Evolutionary conservation across 2,329 filamentous ascomycete genomes (phyloP), one percentile per base, ranked within the genome.

Genomic region (Myriangium duriaei): DNA sequence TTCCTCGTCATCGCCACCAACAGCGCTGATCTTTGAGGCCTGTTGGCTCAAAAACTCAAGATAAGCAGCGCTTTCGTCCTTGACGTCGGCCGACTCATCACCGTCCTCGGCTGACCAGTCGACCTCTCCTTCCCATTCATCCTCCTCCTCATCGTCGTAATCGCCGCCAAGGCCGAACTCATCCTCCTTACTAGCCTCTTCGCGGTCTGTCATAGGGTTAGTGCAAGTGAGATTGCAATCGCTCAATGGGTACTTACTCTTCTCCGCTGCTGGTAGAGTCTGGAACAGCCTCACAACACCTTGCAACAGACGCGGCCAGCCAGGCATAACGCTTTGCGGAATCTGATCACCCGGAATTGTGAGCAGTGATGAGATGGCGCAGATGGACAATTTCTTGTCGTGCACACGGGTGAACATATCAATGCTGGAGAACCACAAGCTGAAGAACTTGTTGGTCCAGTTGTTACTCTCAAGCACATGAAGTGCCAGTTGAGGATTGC

Each of bases 391-490:
- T 69, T 95, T 98, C 74, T 98, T 98, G 67, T 98, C 91, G 57
- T 98, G 91, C 2, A 98, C 91, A 30, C 91, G 75, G 37, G 76
- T 82, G 64, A 98, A 96, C 52, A 76, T 79, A 45, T 93, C 81
- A 65, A 98, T 98, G 63, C 79, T 92, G 30, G 84, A 84, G 60
- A 98, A 98, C 91, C 91, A 98, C 42, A 92, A 67, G 61, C 84
- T 94, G 68, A 98, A 98, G 66, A 98, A 98, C 56, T 92, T 92
- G 64, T 96, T 96, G 5, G 91, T 96, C 88, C 87, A 95, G 43
- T 76, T 80, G 53, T 92, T 88, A 37, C 71, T 65, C 64, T 98
- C 91, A n/a, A 98, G 72, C 26, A 94, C 76, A 45, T 86, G 79
- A 14, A 98, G 72, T 15, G 86, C 74, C 42, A 95, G 69, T 31